A percentile compares a stretch with the other conserved stretches of the same genome.
phyloP scores from a whole-genome alignment of 2,329 filamentous ascomycete genomes.

The Blumeria hordei region DNA sequence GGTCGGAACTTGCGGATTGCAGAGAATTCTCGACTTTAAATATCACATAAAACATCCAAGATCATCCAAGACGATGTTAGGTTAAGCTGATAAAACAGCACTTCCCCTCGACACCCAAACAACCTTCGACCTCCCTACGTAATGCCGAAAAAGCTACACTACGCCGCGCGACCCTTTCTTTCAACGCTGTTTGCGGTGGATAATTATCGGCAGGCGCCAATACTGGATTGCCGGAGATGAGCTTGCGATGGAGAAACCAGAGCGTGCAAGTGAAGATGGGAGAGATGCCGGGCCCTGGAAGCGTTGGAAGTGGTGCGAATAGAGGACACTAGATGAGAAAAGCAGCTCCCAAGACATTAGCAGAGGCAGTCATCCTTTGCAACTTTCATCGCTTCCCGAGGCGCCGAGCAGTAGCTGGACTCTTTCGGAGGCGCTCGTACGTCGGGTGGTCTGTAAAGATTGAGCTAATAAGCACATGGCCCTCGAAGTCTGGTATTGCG shows the following conservation, averaged over 20 bases:
- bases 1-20: background rate
- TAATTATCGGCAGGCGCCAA: constrained; percentile 2
- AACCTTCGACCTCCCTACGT: background rate
- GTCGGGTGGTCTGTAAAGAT: background rate
- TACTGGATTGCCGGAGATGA: background rate
- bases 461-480: background rate
- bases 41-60: background rate
- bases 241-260: background rate
- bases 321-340: background rate
- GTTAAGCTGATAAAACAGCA: background rate
- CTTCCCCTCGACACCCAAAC: background rate
- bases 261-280: background rate
- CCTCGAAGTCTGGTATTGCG: background rate
- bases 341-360: background rate
- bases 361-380: background rate
- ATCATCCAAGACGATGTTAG: background rate
- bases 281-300: background rate
- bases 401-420: background rate
- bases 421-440: background rate
- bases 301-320: background rate
- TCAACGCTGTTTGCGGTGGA: background rate
- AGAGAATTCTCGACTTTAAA: background rate
- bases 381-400: background rate
- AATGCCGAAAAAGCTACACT: background rate
- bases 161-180: background rate